Conservation (phyloP, 305 asterid genomes). For the Ajuga reptans region DNA sequence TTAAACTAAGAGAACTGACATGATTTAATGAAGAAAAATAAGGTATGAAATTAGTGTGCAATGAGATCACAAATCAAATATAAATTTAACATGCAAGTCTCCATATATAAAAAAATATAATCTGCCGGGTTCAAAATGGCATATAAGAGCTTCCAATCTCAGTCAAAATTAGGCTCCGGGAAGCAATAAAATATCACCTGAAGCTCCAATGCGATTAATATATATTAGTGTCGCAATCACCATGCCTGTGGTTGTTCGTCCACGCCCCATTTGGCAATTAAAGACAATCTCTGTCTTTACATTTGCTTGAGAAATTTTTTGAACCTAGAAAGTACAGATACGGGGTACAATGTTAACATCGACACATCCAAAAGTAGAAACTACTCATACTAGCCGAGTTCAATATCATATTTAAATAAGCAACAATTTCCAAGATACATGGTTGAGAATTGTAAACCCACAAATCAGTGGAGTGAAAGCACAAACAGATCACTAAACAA, state of each 20-base stretch:
- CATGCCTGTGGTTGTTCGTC: constrained; percentile 98
- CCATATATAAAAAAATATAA: neutral
- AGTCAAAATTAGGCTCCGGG: neutral
- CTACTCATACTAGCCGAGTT: neutral
- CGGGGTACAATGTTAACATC: constrained; percentile 21
- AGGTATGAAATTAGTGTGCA: neutral
- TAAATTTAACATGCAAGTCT: constrained; percentile 5
- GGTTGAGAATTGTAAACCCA: neutral
- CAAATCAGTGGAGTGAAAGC: neutral
- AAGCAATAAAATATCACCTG: constrained; percentile 50
- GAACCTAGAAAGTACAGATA: constrained; percentile 48
- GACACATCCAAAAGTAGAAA: constrained; percentile 7
- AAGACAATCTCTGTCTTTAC: constrained; percentile 71
- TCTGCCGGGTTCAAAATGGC: neutral
- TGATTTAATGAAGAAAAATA: neutral
- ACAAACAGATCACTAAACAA: neutral
- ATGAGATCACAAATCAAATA: neutral
- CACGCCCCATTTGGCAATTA: constrained; percentile 99
- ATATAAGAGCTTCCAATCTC: neutral
- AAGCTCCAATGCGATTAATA: constrained; percentile 87
- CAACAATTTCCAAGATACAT: neutral
- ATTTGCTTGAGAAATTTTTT: constrained; percentile 69
- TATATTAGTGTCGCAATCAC: constrained; percentile 88
- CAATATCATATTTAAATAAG: constrained; percentile 9
- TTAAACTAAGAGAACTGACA: neutral